These are phyloP conservation scores for Hypoxylon sp. DNA, from an alignment of 2,329 filamentous ascomycete genomes.

Conservation along the genomic window DNA sequence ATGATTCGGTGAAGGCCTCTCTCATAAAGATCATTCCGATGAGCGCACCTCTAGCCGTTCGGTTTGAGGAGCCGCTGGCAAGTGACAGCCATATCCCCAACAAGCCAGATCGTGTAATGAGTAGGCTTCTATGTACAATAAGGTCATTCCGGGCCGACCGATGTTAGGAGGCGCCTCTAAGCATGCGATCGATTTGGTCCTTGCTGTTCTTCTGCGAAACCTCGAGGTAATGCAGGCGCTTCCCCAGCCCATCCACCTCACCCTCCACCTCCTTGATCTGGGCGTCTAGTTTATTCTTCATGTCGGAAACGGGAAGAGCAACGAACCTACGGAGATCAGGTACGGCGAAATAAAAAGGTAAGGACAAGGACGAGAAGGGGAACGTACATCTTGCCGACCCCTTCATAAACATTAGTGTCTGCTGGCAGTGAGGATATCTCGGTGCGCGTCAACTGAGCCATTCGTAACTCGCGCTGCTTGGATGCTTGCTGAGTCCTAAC, in stretches of 20 bases:
- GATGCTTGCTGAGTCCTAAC: constrained; percentile 86
- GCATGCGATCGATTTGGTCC: constrained; percentile 90
- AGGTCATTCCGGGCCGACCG: constrained; percentile 5
- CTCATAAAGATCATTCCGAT: neutral
- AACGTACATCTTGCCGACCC: constrained; percentile 94
- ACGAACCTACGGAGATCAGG: constrained; percentile 80
- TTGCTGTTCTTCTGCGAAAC: constrained; percentile 96
- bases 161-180: constrained; percentile 63
- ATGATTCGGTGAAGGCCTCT: neutral
- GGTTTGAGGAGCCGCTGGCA: neutral
- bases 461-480: constrained; percentile 90
- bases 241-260: constrained; percentile 85
- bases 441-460: constrained; percentile 87
- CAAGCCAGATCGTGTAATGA: constrained; percentile 11
- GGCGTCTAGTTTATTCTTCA: constrained; percentile 81
- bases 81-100: constrained; percentile 1
- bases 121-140: neutral
- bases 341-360: constrained; percentile 19
- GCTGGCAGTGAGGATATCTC: constrained; percentile 84
- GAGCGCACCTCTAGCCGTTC: neutral
- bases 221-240: constrained; percentile 93
- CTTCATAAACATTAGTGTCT: constrained; percentile 89
- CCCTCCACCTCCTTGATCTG: constrained; percentile 82
- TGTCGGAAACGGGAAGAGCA: constrained; percentile 77
- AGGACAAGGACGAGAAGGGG: constrained; percentile 1